phyloP scores from a whole-genome alignment of 495 filamentous ascomycete species.

The Penicillium odoratum region DNA sequence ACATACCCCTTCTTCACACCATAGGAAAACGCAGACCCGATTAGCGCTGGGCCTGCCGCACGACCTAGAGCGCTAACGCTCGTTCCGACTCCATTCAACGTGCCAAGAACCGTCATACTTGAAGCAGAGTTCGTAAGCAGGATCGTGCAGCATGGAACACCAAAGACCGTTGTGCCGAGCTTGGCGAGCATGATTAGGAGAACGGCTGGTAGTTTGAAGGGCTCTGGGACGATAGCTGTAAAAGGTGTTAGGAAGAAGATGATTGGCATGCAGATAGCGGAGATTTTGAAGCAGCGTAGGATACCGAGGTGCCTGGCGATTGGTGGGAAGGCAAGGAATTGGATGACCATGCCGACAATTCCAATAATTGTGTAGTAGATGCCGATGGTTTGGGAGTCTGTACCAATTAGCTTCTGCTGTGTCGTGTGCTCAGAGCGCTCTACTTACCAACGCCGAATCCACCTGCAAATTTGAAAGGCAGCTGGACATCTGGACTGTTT shows the following conservation, averaged over 20 bases:
- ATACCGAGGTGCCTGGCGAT: conserved; percentile 69
- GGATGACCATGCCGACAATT: conserved; percentile 66
- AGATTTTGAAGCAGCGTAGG: conserved; percentile 62
- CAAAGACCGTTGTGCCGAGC: conserved; percentile 69
- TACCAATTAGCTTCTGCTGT: not conserved
- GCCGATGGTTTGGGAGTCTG: conserved; percentile 67
- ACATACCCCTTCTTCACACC: conserved; percentile 72
- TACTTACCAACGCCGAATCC: conserved; percentile 66
- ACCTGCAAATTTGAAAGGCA: conserved; percentile 77
- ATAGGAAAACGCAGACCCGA: conserved; percentile 64
- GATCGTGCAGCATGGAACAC: conserved; percentile 87
- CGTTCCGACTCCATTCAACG: conserved; percentile 85
- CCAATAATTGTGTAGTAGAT: conserved; percentile 76
- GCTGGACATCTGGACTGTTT: conserved; percentile 48
- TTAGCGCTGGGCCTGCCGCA: conserved; percentile 70
- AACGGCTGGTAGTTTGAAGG: conserved; percentile 40
- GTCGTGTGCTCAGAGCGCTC: no score
- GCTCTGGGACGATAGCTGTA: conserved; percentile 58
- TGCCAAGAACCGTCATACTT: conserved; percentile 74
- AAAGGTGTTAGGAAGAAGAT: conserved; percentile 75
- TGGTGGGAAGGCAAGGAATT: conserved; percentile 77
- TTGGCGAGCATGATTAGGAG: conserved; percentile 59
- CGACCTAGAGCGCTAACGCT: conserved; percentile 75
- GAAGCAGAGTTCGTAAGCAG: conserved; percentile 83
- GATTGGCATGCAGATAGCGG: conserved; percentile 63